A percentile compares a stretch with the other conserved stretches of the same genome.
Evolutionary conservation across 2,329 filamentous ascomycete genomes (phyloP).

Genomic region (Trichoderma atroviride): DNA sequence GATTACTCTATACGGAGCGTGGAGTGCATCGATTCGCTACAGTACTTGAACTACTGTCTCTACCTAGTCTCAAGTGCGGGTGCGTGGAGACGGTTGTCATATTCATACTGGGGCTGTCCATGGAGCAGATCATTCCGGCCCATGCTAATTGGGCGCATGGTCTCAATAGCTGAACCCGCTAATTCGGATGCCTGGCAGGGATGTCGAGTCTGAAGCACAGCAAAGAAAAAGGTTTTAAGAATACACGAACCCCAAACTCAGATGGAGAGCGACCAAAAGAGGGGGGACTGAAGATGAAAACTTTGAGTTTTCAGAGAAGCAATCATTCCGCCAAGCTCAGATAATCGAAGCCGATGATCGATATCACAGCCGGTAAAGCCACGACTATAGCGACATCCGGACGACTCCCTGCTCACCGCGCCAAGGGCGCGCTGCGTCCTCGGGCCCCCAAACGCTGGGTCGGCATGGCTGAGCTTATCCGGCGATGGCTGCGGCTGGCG

Average conservation of each 20-base stretch:
- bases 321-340: background rate
- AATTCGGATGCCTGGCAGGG: conserved; percentile 28
- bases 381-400: conserved; percentile 23
- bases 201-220: conserved; percentile 23
- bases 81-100: conserved; percentile 17
- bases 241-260: conserved; percentile 3
- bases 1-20: conserved; percentile 10
- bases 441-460: conserved; percentile 38
- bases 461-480: conserved; percentile 41
- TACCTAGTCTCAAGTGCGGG: background rate
- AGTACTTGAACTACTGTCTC: background rate
- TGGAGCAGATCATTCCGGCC: conserved; percentile 33
- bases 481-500: conserved; percentile 38
- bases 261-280: conserved; percentile 1
- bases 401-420: conserved; percentile 21
- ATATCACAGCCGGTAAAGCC: conserved; percentile 32
- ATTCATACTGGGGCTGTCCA: conserved; percentile 22
- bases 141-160: conserved; percentile 32
- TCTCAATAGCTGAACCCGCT: conserved; percentile 32
- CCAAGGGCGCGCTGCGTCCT: conserved; percentile 10
- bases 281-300: background rate
- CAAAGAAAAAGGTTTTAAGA: background rate
- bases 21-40: background rate
- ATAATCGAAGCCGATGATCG: background rate
- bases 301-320: background rate